These are phyloP conservation scores for Ceriops decandra DNA, from an alignment of 345 rosid species.

Conservation along the genomic window DNA sequence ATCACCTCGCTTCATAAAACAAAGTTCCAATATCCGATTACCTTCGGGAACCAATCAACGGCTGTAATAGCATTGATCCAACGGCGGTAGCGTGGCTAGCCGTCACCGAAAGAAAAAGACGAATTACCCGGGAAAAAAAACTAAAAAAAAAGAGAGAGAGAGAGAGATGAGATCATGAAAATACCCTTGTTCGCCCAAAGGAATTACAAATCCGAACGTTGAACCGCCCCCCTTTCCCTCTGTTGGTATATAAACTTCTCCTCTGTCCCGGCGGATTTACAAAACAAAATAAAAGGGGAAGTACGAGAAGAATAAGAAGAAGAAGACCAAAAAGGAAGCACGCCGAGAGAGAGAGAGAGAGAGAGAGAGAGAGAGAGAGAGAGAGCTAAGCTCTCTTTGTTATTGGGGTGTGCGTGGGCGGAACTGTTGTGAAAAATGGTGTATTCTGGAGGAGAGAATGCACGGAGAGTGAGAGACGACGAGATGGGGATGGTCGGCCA, in stretches of 20 bases:
- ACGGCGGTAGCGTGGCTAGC: constrained; percentile 14
- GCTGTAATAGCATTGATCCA: constrained; percentile 14
- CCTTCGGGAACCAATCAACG: neutral
- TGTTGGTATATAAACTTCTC: constrained; percentile 6
- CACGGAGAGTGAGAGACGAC: neutral
- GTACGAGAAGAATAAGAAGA: neutral
- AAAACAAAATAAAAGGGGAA: neutral
- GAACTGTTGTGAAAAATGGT: constrained; percentile 12
- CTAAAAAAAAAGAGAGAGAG: too few relatives aligned
- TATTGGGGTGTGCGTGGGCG: neutral
- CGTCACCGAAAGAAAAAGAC: constrained; percentile 16
- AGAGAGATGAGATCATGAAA: neutral
- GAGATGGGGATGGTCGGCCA: constrained; percentile 5
- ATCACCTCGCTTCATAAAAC: too few relatives aligned
- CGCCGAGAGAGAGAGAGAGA: neutral
- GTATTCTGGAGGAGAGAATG: constrained; percentile 12
- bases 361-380: neutral
- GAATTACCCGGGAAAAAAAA: constrained; percentile 23
- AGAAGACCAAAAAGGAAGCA: neutral
- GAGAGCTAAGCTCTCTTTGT: neutral
- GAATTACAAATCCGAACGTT: constrained; percentile 9
- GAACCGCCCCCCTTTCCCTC: constrained; percentile 3
- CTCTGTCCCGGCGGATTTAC: constrained; percentile 22
- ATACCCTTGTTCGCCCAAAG: neutral
- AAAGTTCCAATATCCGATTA: too few relatives aligned